These are phyloP conservation scores for Hypericum perforatum DNA, from an alignment of 345 rosid genomes.

Conservation along the genomic window DNA sequence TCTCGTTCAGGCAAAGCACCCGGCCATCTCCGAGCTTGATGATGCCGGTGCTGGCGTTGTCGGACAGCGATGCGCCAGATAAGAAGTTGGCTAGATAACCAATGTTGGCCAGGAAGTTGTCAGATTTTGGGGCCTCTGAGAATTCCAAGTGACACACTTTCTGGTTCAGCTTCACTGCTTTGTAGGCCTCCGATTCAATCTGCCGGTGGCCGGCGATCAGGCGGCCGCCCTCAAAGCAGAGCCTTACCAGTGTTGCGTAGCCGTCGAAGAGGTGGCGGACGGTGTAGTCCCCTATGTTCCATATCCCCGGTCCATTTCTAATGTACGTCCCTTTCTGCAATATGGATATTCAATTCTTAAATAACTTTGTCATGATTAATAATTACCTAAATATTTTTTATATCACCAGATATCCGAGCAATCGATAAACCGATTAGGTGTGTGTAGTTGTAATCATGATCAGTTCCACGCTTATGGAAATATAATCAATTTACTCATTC, in stretches of 20 bases:
- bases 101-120: slow-evolving; percentile 52
- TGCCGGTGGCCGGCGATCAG: slow-evolving; percentile 70
- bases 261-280: slow-evolving; percentile 98
- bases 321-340: slow-evolving; percentile 85
- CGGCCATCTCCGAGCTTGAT: slow-evolving; percentile 79
- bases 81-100: slow-evolving; percentile 61
- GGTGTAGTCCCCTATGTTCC: slow-evolving; percentile 70
- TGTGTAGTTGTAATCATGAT: too few species aligned
- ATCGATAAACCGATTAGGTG: too few species aligned
- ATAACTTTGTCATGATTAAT: too few species aligned
- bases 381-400: too few species aligned
- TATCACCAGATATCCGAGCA: too few species aligned
- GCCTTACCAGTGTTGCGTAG: slow-evolving; percentile 67
- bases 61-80: slow-evolving; percentile 83
- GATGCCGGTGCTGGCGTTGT: slow-evolving; percentile 89
- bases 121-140: slow-evolving; percentile 67
- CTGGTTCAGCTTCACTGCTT: slow-evolving; percentile 63
- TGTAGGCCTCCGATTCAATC: slow-evolving; percentile 75
- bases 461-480: too few species aligned
- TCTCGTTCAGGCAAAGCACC: slow-evolving; percentile 82
- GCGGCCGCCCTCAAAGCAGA: slow-evolving; percentile 56
- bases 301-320: slow-evolving; percentile 87
- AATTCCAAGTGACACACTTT: slow-evolving; percentile 80
- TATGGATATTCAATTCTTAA: too few species aligned
- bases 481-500: too few species aligned